Base-by-base conservation (phyloP, 768 basidiomycete species). In the Lactifluus pinguis region DNA sequence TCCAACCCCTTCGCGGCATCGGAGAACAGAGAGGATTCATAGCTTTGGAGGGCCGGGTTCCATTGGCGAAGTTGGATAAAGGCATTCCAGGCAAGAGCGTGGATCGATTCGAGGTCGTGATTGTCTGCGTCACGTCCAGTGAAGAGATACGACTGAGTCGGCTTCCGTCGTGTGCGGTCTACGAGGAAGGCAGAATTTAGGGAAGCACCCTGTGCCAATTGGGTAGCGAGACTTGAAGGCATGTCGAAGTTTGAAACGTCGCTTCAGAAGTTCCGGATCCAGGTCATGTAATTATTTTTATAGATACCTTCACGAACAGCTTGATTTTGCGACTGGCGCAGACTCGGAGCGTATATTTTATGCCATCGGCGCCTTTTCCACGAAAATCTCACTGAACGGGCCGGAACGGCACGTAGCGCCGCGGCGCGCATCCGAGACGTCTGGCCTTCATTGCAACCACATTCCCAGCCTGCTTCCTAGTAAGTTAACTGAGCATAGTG, bases 51-150 rank as follows among this genome's bases (percentile, higher is more conserved):
- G 0, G 72, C 69, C 2, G 84, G 76, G 51, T 87, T 80, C 38
- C 95, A 72, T 2, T 81, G 72, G 21, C 80, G 71, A 15, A 97
- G 80, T 51, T 90, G 87, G 1, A 84, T 72, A 65, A 93, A 84
- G 7, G 87, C 91, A 68, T 91, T 92, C 53, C 81, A 74, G 3
- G 81, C 92, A 9, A 98, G 79, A 0, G 91, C 85, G 68, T 89
- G 82, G 55, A 98, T 82, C 6, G 92, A 80, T 70, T 95, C 87
- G 59, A 97, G 76, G 72, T 98, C 94, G 71, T 97, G 88, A 59
- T 83, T 76, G 67, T 89, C 85, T 9, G 92, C 92, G 52, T 90
- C 87, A 60, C 80, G 80, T 44, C 86, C 83, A 14, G 87, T 83
- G 72, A 95, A 97, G 39, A 99, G 82, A 75, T 98, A 98, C 0